Evolutionary conservation across 768 basidiomycete genomes (phyloP).

Genomic region (Mycena galopus): DNA sequence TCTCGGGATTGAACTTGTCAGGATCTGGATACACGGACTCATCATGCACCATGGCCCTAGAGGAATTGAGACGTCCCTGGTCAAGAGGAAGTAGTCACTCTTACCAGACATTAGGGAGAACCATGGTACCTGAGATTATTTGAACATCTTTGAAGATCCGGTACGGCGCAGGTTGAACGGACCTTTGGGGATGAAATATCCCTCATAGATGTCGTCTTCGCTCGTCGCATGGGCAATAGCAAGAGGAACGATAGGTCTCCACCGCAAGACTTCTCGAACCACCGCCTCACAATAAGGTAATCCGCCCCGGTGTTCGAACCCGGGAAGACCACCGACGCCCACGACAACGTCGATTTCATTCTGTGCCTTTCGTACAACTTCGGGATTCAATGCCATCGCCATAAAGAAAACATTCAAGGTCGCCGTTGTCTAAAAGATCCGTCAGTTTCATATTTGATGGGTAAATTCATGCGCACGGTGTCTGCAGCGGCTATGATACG

Average conservation of each 20-base stretch:
- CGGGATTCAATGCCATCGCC: conserved; percentile 17
- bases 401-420: conserved; percentile 5
- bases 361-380: conserved; percentile 16
- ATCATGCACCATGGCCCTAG: conserved; percentile 43
- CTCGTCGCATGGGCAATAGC: conserved; percentile 30
- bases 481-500: conserved; percentile 27
- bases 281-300: conserved; percentile 44
- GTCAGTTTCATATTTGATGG: background rate
- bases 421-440: conserved; percentile 6
- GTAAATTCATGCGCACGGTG: conserved; percentile 31
- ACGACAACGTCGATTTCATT: conserved; percentile 21
- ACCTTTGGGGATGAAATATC: conserved; percentile 32
- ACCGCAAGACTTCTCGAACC: conserved; percentile 41
- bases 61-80: background rate
- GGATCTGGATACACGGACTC: conserved; percentile 44
- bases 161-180: background rate
- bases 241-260: conserved; percentile 37
- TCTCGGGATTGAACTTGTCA: conserved; percentile 43
- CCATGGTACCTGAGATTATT: background rate
- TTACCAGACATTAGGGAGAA: conserved; percentile 14
- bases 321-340: conserved; percentile 8
- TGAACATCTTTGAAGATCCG: background rate
- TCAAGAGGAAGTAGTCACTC: too few species aligned
- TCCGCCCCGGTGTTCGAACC: conserved; percentile 21
- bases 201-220: too few species aligned